These are phyloP conservation scores for Zygotorulaspora mrakii DNA, from an alignment of 1,139 yeast species.

Conservation along the genomic window DNA sequence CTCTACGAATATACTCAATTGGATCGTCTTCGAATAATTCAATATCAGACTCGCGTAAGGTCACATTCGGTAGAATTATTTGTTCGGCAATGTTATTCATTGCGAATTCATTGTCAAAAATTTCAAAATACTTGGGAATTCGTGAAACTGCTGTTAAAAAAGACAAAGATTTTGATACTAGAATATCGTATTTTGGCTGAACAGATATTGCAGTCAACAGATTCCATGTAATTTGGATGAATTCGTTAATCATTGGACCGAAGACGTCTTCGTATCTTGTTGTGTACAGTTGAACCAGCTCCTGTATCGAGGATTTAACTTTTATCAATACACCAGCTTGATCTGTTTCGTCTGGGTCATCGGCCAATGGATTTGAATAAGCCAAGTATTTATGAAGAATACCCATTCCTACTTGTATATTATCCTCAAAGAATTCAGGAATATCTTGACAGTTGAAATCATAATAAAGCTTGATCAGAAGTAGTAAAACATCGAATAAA, in stretches of 20 bases:
- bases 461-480: slow-evolving; percentile 75
- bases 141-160: slow-evolving; percentile 81
- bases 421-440: slow-evolving; percentile 96
- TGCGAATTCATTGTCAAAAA: slow-evolving; percentile 65
- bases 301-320: slow-evolving; percentile 80
- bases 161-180: slow-evolving; percentile 75
- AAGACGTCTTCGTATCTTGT: slow-evolving; percentile 91
- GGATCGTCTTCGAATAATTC: slow-evolving; percentile 97
- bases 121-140: slow-evolving; percentile 58
- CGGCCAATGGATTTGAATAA: slow-evolving; percentile 52
- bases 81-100: slow-evolving; percentile 75
- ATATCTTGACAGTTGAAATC: slow-evolving; percentile 97
- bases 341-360: slow-evolving; percentile 58
- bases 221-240: slow-evolving; percentile 81
- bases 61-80: slow-evolving; percentile 83
- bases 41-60: slow-evolving; percentile 79
- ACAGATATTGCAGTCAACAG: slow-evolving; percentile 62
- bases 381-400: slow-evolving; percentile 76
- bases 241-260: slow-evolving; percentile 67
- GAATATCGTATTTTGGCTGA: slow-evolving; percentile 76
- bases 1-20: slow-evolving; percentile 83
- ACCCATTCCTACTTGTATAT: slow-evolving; percentile 71
- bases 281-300: slow-evolving; percentile 77
- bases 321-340: slow-evolving; percentile 68
- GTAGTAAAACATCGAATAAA: slow-evolving; percentile 65